Base-by-base conservation (phyloP, 352 stramenopile species). In the Globisporangium megalacanthum region DNA sequence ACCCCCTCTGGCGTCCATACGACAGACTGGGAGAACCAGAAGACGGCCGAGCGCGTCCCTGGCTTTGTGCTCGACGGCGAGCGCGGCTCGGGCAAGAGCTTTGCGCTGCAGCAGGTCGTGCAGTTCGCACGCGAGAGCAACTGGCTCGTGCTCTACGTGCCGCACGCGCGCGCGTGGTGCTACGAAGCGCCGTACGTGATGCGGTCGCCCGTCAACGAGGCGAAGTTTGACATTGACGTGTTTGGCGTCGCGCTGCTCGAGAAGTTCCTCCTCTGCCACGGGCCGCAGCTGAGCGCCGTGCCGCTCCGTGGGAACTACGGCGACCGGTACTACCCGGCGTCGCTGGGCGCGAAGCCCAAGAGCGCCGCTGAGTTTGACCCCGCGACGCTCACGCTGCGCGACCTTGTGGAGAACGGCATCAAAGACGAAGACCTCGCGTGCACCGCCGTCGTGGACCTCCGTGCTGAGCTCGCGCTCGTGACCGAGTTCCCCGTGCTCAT, bases 221-320 rank as follows among this genome's bases (percentile, higher is more conserved):
- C 70, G 56, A 95, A 94, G 65, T 94, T 90, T 61, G 84, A 95
- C 68, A 89, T 94, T 45, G 86, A 95, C 54, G 69, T 89, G 22
- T 88, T 80, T 58, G 86, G 81, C 56, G 70, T 90, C 10, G 82
- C 89, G 42, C 68, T 95, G 37, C 66, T 95, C 22, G 66, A 92
- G 66, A 83, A 90, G 42, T 86, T 95, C 33, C 60, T 92, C 54
- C 70, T 88, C 56, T 87, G 72, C 70, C 81, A 95, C 61, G 71
- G 72, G 45, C 66, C 87, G 9, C 86, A 95, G 69, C 66, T 95
- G 25, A 62, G 65, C 29, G 65, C 70, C 11, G 75, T 95, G 52
- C 59, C 70, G 36, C 56, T 94, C 25, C 79, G 80, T n/a, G 79
- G 78, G 50, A 66, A 72, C 55, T 95, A 94, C 61, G 75, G 69